Base-by-base conservation (phyloP, 805 yeast genomes). In the Lachancea kluyveri region DNA sequence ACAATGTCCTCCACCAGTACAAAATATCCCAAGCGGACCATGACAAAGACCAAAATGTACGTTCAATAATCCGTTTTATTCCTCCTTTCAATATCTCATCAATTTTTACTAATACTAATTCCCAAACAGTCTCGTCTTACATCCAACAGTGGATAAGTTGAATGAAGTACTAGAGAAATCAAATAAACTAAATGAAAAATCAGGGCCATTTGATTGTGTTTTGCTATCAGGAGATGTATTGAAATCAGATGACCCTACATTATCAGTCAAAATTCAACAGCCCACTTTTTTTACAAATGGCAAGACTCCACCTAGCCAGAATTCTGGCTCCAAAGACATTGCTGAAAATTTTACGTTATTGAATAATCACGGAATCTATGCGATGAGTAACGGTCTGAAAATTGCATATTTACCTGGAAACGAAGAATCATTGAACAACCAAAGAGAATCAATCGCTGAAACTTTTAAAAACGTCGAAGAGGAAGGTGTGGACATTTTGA, bases 161-260 rank as follows among this genome's bases (percentile, higher is more conserved):
- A 49, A 55, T 6, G 35, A 42, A 3, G 51, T 58, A 4, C 40
- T 78, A 6, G 62, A 65, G 0, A 71, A 69, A 37, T 65, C 76
- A 4, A 70, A 73, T 43, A 39, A 60, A 1, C 64, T 79, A 30
- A 61, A 77, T 43, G 36, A 48, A 14, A 78, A 74, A 43, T 76
- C 75, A 26, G 87, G 87, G 0, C 86, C 86, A 0, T 80, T 80
- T 45, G 78, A 69, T 27, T 60, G 69, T 3, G 68, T 70, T 0
- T 23, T 79, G 2, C 46, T 78, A 4, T 43, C 79, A 5, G 83
- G 84, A 0, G 72, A 72, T 41, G 50, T 64, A 1, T 4, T 42
- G 1, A 16, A 30, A 1, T 35, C 54, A 1, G 17, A 30, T 0
- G 39, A 46, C 5, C 41, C 34, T 16, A 29, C 33, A 3, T 27